Evolutionary conservation across 768 basidiomycete genomes (phyloP).

Genomic region (Astraeus odoratus): DNA sequence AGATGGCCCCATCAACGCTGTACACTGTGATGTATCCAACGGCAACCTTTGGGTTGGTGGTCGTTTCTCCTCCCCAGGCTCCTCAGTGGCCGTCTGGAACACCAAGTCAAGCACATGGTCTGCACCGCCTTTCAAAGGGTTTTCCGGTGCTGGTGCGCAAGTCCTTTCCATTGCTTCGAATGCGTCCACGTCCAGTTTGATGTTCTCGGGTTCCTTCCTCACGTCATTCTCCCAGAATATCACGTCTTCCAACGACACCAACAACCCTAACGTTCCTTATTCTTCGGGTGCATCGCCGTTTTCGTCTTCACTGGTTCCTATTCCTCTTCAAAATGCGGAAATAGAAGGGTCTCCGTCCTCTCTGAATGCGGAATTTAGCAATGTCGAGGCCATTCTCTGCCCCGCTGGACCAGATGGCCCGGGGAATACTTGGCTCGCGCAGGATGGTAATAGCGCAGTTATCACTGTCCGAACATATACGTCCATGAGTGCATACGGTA

Average conservation of each 20-base stretch:
- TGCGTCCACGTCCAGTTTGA: slow-evolving; percentile 62
- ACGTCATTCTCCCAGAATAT: slow-evolving; percentile 58
- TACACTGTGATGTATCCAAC: slow-evolving; percentile 69
- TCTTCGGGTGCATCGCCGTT: slow-evolving; percentile 79
- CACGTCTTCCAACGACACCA: slow-evolving; percentile 48
- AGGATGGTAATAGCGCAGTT: slow-evolving; percentile 60
- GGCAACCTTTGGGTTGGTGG: slow-evolving; percentile 77
- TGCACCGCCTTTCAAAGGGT: slow-evolving; percentile 72
- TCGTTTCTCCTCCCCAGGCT: slow-evolving; percentile 58
- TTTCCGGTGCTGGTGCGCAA: slow-evolving; percentile 60
- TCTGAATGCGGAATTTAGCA: slow-evolving; percentile 47
- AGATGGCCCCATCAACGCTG: slow-evolving; percentile 61
- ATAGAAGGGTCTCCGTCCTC: slow-evolving; percentile 60
- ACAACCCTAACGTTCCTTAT: slow-evolving; percentile 81
- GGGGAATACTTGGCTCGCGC: slow-evolving; percentile 79
- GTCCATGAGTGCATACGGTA: slow-evolving; percentile 66
- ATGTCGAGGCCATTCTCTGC: slow-evolving; percentile 72
- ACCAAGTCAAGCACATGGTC: slow-evolving; percentile 61
- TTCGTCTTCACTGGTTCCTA: slow-evolving; percentile 82
- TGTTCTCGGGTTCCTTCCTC: slow-evolving; percentile 86
- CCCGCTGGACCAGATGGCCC: slow-evolving; percentile 77
- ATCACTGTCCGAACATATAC: slow-evolving; percentile 75
- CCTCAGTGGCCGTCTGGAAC: slow-evolving; percentile 69
- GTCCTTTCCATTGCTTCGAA: slow-evolving; percentile 76
- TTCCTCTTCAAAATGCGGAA: slow-evolving; percentile 57